Evolutionary conservation across 2,329 filamentous ascomycete genomes (phyloP).

Genomic region (Colletotrichum tropicicola): DNA sequence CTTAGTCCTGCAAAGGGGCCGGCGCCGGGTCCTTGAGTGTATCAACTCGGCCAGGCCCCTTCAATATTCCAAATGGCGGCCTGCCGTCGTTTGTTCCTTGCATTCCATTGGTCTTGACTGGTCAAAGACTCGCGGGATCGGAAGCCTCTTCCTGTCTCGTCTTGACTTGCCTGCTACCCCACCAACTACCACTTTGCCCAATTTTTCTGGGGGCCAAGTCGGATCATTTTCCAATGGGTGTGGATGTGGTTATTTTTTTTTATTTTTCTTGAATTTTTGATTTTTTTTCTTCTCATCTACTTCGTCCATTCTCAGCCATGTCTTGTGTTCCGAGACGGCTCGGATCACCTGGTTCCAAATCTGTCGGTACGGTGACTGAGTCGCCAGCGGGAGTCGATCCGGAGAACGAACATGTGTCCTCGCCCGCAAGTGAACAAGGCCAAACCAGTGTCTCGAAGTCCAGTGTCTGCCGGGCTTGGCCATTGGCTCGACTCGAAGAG

Average conservation of each 20-base stretch:
- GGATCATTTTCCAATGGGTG: slow-evolving; percentile 12
- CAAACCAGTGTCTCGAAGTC: slow-evolving; percentile 16
- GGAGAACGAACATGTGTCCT: background rate
- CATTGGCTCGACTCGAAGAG: slow-evolving; percentile 1
- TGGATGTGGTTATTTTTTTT: too few species aligned
- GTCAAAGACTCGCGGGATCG: slow-evolving; percentile 14
- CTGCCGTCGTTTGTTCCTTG: slow-evolving; percentile 8
- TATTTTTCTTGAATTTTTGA: background rate
- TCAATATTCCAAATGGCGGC: slow-evolving; percentile 24
- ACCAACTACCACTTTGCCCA: slow-evolving; percentile 12
- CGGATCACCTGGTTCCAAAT: background rate
- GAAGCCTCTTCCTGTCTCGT: slow-evolving; percentile 25
- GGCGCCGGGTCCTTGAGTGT: background rate
- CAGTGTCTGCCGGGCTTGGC: slow-evolving; percentile 3
- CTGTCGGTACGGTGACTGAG: too few species aligned
- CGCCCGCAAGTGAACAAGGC: background rate
- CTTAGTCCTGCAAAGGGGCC: slow-evolving; percentile 1
- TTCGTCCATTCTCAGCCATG: background rate
- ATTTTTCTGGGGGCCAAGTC: slow-evolving; percentile 17
- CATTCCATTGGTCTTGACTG: slow-evolving; percentile 14
- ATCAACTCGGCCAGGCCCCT: slow-evolving; percentile 11
- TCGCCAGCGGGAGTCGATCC: background rate
- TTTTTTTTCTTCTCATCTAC: background rate
- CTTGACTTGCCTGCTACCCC: slow-evolving; percentile 14
- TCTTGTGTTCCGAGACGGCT: slow-evolving; percentile 3